These are phyloP conservation scores for Rubia peregrina DNA, from an alignment of 305 asterid genomes.

Conservation along the genomic window DNA sequence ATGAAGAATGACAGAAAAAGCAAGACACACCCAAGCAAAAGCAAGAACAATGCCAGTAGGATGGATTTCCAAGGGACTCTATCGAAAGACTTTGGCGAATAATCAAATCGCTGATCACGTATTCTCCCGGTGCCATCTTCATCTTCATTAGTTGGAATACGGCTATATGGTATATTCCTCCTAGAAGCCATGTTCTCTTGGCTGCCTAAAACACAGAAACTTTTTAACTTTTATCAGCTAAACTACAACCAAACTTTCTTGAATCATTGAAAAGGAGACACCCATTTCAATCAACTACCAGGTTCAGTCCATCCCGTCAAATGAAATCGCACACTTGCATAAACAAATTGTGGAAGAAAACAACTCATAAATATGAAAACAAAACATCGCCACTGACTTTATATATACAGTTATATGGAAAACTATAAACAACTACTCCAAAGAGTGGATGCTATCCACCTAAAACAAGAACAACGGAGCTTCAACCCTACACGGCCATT, in stretches of 20 bases:
- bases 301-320: background rate
- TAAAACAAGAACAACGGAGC: background rate
- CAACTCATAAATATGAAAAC: background rate
- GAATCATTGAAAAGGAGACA: background rate
- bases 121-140: constrained; percentile 33
- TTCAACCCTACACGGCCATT: constrained; percentile 7
- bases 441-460: background rate
- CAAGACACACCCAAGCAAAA: constrained; percentile 72
- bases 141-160: constrained; percentile 51
- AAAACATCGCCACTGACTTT: background rate
- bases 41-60: constrained; percentile 65
- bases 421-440: background rate
- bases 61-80: constrained; percentile 90
- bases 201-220: background rate
- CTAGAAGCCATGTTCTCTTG: constrained; percentile 46
- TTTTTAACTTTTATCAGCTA: background rate
- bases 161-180: constrained; percentile 56
- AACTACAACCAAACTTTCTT: background rate
- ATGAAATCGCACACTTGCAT: background rate
- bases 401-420: background rate
- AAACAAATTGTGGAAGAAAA: background rate
- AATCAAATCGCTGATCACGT: constrained; percentile 68
- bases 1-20: constrained; percentile 66
- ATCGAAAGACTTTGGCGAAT: constrained; percentile 52
- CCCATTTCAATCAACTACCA: background rate